Evolutionary conservation across 441 rosid species (phyloP), one percentile per base, ranked within the genome.

Genomic region (Biscutella laevigata): DNA sequence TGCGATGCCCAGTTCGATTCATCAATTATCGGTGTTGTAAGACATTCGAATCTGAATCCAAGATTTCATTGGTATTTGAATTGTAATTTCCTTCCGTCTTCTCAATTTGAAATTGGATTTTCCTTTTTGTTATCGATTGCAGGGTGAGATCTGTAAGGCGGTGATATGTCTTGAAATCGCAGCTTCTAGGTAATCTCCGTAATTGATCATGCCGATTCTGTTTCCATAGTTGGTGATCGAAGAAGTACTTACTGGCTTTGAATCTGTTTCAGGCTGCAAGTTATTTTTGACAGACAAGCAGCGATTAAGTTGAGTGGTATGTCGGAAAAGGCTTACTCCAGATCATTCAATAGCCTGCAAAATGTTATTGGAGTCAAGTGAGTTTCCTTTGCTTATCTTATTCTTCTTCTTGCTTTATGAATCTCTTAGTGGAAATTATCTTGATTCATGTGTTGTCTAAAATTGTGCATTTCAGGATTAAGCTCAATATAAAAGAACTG

Each of bases 81-180:
- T 11, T 10, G n/a, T 16, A 14, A 19, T 30, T 26, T 22, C 48
- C 16, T 1, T 13, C 35, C n/a, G n/a, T 14, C 35, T 44, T 11
- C 9, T 32, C 16, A 24, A 6, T 7, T 22, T 13, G 6, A 6
- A 52, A 16, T 61, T 37, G 11, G 26, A 7, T 7, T 42, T 12
- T 11, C 19, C 28, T 55, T 10, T 27, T 11, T n/a, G n/a, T n/a
- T n/a, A 1, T 36, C 24, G 4, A 43, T 27, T 49, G 33, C 42
- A 90, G 98, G 95, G 98, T 49, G 96, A 91, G 84, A 67, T 83
- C 42, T 83, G 95, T 40, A 91, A 91, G 69, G 91, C 94, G 27
- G 54, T 88, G 30, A 83, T 88, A 68, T 88, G 96, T 79, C 53
- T 91, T 7, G 96, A 91, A 66, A 80, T 91, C 17, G 95, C 98